These are phyloP conservation scores for Erodium moschatum DNA, from an alignment of 441 rosid species.

Conservation along the genomic window DNA sequence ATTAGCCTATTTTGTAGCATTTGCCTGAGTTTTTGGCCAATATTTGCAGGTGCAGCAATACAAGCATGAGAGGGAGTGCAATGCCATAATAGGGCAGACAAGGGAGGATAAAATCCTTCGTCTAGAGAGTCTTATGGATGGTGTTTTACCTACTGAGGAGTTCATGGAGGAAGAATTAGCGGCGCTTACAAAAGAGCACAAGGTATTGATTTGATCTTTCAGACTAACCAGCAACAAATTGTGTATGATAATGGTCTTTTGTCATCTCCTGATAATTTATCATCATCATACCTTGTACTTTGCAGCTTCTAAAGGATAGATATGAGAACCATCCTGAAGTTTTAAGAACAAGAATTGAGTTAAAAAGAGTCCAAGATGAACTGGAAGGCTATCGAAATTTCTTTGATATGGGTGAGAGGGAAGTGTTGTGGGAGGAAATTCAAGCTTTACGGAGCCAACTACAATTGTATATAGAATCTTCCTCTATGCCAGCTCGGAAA, in stretches of 20 bases:
- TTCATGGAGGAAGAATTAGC: conserved; percentile 78
- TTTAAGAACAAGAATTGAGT: conserved; percentile 56
- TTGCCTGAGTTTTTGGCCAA: conserved; percentile 19
- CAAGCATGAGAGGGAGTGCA: conserved; percentile 98
- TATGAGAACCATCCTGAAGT: conserved; percentile 90
- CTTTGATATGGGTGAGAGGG: conserved; percentile 77
- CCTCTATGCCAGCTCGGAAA: conserved; percentile 43
- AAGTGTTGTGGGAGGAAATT: conserved; percentile 85
- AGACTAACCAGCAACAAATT: neutral
- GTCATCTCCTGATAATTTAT: conserved; percentile 8
- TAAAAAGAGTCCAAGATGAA: conserved; percentile 73
- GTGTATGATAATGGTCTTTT: neutral
- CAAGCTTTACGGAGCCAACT: conserved; percentile 83
- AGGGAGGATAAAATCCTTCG: conserved; percentile 88
- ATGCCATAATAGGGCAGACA: conserved; percentile 75
- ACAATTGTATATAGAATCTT: conserved; percentile 60
- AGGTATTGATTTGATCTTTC: conserved; percentile 39
- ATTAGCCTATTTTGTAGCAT: conserved; percentile 9
- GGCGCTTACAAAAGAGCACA: conserved; percentile 64
- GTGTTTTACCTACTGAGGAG: conserved; percentile 78
- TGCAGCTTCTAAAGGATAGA: conserved; percentile 83
- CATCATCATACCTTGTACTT: conserved; percentile 20
- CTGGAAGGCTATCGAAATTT: conserved; percentile 69
- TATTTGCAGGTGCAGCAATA: conserved; percentile 78
- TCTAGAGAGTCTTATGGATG: conserved; percentile 92